A percentile compares a stretch with the other conserved stretches of the same genome.
Conservation (phyloP, 768 basidiomycete genomes). For the Tephrocybe sp. region DNA sequence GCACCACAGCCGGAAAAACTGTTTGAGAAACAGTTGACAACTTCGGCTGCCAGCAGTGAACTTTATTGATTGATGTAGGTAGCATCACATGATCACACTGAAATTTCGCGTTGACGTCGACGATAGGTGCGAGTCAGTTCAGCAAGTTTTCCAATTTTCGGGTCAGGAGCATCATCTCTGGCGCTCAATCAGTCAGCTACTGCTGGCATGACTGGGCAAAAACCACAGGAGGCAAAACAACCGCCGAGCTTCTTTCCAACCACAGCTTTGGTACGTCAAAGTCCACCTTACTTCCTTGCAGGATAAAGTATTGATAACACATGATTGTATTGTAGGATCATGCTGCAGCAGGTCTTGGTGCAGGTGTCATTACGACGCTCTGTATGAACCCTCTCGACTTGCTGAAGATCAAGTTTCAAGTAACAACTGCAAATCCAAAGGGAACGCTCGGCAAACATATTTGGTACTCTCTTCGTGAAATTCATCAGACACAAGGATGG, state of each 20-base stretch:
- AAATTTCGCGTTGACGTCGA: conserved; percentile 4
- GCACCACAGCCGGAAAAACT: too few relatives aligned
- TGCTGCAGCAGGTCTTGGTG: conserved; percentile 90
- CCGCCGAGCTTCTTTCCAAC: conserved; percentile 52
- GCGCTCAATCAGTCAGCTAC: conserved; percentile 16
- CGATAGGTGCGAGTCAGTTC: background rate
- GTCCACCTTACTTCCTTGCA: background rate
- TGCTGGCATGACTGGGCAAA: conserved; percentile 30
- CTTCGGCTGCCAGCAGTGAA: too few relatives aligned
- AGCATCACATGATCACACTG: conserved; percentile 2
- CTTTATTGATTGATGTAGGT: too few relatives aligned
- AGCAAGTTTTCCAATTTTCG: background rate
- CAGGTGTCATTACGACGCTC: conserved; percentile 87
- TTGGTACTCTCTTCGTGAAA: conserved; percentile 69
- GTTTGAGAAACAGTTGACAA: too few relatives aligned
- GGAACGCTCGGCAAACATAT: conserved; percentile 72
- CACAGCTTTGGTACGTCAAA: conserved; percentile 39
- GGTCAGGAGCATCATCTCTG: conserved; percentile 1
- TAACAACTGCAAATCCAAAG: conserved; percentile 62
- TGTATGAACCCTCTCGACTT: conserved; percentile 98
- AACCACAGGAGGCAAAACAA: conserved; percentile 18
- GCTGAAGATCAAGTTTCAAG: conserved; percentile 92
- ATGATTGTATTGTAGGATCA: conserved; percentile 63
- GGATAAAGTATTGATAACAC: background rate
- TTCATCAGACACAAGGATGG: conserved; percentile 75